Base-by-base conservation (phyloP, 805 yeast species). In the Metschnikowia koreensis region DNA sequence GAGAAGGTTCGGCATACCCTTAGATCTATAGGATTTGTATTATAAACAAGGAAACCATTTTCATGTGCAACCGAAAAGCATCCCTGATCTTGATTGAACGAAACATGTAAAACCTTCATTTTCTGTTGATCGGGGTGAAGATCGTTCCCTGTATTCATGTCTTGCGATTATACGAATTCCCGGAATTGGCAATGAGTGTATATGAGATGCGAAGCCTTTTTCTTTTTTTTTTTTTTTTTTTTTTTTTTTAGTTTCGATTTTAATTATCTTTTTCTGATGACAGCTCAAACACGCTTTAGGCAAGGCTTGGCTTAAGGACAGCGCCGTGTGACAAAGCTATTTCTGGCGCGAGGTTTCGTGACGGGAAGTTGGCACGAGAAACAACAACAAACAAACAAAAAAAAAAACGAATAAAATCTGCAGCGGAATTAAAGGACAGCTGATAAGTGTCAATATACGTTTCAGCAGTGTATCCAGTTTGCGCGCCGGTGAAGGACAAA, bases 11-110 rank as follows among this genome's bases (percentile, higher is more conserved):
- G 73, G 60, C 81, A 77, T 50, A 87, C 92, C 55, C 91, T 74
- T 53, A 82, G 68, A 53, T 87, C 94, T 73, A 92, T 77, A 4
- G 99, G 98, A 64, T 89, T 92, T 3, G 96, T 80, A 63, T 87
- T 88, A 74, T 83, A 93, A 11, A 93, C 96, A 48, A 83, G 72
- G 66, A 93, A 91, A 15, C 98, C 97, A 42, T 74, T 68, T 53
- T 88, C 91, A 55, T 83, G 86, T 47, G 94, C 88, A 27, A 89
- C 75, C 16, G 96, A 89, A 70, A 93, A 91, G 66, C 97, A 93
- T 37, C 90, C 86, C 61, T 84, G 87, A 70, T 92, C 97, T 68
- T 90, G 96, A 69, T 93, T 93, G 75, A 90, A 92, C 27, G 83
- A 72, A 9, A 87, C 83, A 54, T 82, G 77, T 17, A 85, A 71